Evolutionary conservation across 163 green algal species (phyloP), one percentile per base, ranked within the genome.

Genomic region (Prototheca cutis): DNA sequence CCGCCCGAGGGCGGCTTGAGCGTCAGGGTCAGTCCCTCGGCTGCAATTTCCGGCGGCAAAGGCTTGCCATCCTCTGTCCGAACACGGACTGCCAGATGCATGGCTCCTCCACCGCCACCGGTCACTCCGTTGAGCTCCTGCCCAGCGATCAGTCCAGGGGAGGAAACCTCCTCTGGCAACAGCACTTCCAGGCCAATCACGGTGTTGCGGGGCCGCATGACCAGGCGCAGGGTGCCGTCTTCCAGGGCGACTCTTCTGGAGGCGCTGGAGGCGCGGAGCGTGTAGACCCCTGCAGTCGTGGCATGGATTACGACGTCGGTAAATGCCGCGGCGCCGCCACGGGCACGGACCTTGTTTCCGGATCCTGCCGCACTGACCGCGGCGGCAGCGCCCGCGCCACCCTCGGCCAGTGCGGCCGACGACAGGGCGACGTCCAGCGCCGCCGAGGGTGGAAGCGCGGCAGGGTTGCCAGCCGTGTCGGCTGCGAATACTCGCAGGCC

Each of bases 31-130:
- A 90, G 67, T 15, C 67, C 65, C 2, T 68, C 57, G 1, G 17
- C 23, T 4, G 76, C 76, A 2, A 54, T 73, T 0, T 77, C 75
- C 1, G 39, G 48, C 4, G 72, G 61, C 66, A 90, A 59, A 15
- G 77, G 57, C 30, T 59, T 7, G n/a, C 66, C 66, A 57, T 90
- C 75, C 61, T 90, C 83, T 0, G 79, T 90, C n/a, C n/a, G n/a
- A n/a, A n/a, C n/a, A n/a, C n/a, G n/a, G n/a, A n/a, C n/a, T n/a
- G n/a, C n/a, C n/a, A n/a, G n/a, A n/a, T n/a, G n/a, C n/a, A n/a
- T n/a, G n/a, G n/a, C n/a, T n/a, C n/a, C n/a, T n/a, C n/a, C n/a
- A n/a, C n/a, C n/a, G n/a, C n/a, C n/a, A n/a, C n/a, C n/a, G n/a
- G n/a, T n/a, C n/a, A n/a, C n/a, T n/a, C n/a, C n/a, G n/a, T n/a